phyloP scores from a whole-genome alignment of 2,329 filamentous ascomycete species.

The Trichoderma sp. region DNA sequence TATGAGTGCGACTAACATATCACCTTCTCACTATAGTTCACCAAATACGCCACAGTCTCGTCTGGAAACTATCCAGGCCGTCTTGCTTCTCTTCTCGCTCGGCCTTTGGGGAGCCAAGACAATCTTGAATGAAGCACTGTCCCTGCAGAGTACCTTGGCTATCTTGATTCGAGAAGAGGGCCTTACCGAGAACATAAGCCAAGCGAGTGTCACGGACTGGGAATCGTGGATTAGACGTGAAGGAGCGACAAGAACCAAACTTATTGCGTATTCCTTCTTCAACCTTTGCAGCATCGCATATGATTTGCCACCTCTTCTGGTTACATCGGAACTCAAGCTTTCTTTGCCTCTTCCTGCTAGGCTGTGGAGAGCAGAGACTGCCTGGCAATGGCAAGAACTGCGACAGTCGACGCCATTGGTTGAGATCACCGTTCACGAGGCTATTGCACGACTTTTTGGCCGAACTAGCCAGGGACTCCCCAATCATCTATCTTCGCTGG shows the following conservation, averaged over 20 bases:
- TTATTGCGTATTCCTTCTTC: conserved; percentile 63
- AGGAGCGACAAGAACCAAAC: conserved; percentile 58
- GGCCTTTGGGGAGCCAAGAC: conserved; percentile 63
- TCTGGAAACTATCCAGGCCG: conserved; percentile 66
- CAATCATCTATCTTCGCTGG: conserved; percentile 58
- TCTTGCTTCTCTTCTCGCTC: conserved; percentile 61
- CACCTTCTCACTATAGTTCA: conserved; percentile 44
- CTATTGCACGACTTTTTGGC: conserved; percentile 57
- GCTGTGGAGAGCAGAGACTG: conserved; percentile 58
- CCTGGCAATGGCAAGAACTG: conserved; percentile 63
- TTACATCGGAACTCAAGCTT: conserved; percentile 62
- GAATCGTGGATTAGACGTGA: conserved; percentile 62
- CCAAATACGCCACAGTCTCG: conserved; percentile 61
- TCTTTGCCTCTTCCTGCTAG: conserved; percentile 56
- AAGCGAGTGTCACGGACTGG: conserved; percentile 54
- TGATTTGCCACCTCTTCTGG: conserved; percentile 58
- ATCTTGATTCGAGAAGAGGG: conserved; percentile 62
- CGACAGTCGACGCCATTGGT: conserved; percentile 52
- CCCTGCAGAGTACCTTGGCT: conserved; percentile 59
- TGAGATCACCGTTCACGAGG: conserved; percentile 59
- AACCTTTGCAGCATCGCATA: conserved; percentile 64
- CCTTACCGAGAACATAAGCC: conserved; percentile 50
- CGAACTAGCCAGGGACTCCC: conserved; percentile 52
- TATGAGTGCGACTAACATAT: neutral
- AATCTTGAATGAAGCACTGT: conserved; percentile 61